Evolutionary conservation across 768 basidiomycete genomes (phyloP).

Genomic region (Russula griseocarnosa): DNA sequence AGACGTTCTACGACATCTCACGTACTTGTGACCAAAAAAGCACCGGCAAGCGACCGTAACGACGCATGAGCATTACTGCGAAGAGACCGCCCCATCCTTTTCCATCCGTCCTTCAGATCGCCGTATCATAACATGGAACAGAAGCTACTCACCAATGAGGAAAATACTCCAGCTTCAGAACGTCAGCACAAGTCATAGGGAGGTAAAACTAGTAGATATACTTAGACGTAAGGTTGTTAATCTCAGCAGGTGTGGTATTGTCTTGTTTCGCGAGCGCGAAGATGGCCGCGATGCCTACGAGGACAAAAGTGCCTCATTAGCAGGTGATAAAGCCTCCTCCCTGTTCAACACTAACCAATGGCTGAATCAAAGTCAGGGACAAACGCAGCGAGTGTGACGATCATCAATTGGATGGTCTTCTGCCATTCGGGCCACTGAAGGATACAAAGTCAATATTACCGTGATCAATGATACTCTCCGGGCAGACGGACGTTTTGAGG

Average conservation of each 20-base stretch:
- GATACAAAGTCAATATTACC: conserved; percentile 23
- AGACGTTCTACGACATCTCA: not conserved
- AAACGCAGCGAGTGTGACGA: conserved; percentile 60
- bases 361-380: conserved; percentile 67
- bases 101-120: not conserved
- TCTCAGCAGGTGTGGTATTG: conserved; percentile 50
- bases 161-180: conserved; percentile 59
- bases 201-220: conserved; percentile 4
- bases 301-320: not conserved
- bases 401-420: conserved; percentile 54
- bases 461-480: not conserved
- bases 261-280: conserved; percentile 56
- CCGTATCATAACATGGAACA: conserved; percentile 18
- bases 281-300: conserved; percentile 53
- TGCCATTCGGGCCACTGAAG: conserved; percentile 48
- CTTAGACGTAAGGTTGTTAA: conserved; percentile 62
- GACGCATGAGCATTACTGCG: conserved; percentile 61
- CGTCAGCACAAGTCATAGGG: conserved; percentile 29
- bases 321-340: not conserved
- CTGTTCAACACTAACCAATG: conserved; percentile 43
- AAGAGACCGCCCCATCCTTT: conserved; percentile 57
- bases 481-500: conserved; percentile 52
- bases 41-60: conserved; percentile 60
- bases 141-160: conserved; percentile 42
- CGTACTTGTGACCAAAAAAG: conserved; percentile 68